Percentiles rank a stretch among this genome's conserved stretches.
These are phyloP conservation scores for Nepenthes mirabilis DNA, from an alignment of 148 eudicot species.

Conservation along the genomic window DNA sequence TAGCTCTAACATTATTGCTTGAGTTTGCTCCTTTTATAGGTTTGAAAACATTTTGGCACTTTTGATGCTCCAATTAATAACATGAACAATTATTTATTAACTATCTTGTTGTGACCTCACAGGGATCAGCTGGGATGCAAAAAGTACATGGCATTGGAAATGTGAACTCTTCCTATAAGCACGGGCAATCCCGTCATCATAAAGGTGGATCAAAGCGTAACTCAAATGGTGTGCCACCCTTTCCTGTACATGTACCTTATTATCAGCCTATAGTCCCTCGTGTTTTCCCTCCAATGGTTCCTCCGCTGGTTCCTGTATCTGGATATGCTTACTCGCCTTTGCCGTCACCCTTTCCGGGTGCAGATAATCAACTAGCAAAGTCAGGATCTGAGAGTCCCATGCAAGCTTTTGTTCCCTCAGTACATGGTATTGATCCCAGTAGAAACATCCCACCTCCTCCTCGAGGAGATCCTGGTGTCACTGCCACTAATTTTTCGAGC, in stretches of 20 bases:
- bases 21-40: background rate
- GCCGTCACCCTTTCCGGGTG: conserved; percentile 33
- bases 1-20: background rate
- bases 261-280: conserved; percentile 43
- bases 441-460: conserved; percentile 26
- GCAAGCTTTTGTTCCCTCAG: conserved; percentile 40
- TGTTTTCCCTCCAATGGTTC: conserved; percentile 36
- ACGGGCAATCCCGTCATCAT: conserved; percentile 33
- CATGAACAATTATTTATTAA: background rate
- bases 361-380: conserved; percentile 32
- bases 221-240: conserved; percentile 40
- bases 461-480: conserved; percentile 29
- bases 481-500: conserved; percentile 21
- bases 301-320: conserved; percentile 34
- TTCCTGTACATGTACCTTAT: conserved; percentile 48
- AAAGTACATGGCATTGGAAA: conserved; percentile 31
- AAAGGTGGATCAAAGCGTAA: conserved; percentile 53
- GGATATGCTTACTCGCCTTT: conserved; percentile 53
- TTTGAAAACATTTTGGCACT: too few species aligned
- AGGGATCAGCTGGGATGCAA: conserved; percentile 38
- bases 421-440: conserved; percentile 24
- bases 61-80: background rate
- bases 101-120: conserved; percentile 9
- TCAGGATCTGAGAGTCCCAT: conserved; percentile 33
- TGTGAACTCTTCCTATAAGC: conserved; percentile 37